These are phyloP conservation scores for Urtica urens DNA, from an alignment of 306 rosid species.

Conservation along the genomic window DNA sequence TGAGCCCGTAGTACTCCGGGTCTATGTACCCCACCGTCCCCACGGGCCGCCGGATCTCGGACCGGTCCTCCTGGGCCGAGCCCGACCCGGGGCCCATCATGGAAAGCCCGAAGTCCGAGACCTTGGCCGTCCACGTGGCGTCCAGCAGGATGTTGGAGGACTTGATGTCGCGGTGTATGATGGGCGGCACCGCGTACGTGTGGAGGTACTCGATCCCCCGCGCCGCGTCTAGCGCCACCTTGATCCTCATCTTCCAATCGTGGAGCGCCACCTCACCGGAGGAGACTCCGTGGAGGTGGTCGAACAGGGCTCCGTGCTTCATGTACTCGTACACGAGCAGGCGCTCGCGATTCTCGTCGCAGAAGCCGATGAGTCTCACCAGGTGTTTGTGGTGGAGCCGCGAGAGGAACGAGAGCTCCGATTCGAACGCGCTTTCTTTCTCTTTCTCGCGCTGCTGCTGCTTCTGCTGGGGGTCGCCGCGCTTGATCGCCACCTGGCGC, in stretches of 20 bases:
- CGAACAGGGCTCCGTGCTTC: constrained; percentile 80
- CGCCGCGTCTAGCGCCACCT: constrained; percentile 73
- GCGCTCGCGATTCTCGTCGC: constrained; percentile 76
- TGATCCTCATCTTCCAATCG: constrained; percentile 81
- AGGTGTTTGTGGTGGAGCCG: constrained; percentile 83
- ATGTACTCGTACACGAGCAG: constrained; percentile 79
- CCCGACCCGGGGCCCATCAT: constrained; percentile 58
- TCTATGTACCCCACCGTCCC: constrained; percentile 92
- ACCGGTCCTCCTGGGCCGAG: constrained; percentile 35
- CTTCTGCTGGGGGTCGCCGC: constrained; percentile 51
- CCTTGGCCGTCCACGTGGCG: constrained; percentile 60
- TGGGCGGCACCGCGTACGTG: constrained; percentile 85
- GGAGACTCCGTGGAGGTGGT: constrained; percentile 65
- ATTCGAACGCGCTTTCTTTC: constrained; percentile 87
- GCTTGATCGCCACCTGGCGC: constrained; percentile 77
- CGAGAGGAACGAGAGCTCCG: constrained; percentile 75
- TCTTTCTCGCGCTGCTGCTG: constrained; percentile 74
- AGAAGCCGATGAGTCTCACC: constrained; percentile 78
- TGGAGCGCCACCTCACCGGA: constrained; percentile 50
- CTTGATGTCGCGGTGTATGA: constrained; percentile 84
- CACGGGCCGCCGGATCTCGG: too few species aligned
- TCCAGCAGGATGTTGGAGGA: constrained; percentile 81
- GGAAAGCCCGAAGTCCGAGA: constrained; percentile 85
- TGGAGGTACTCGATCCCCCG: constrained; percentile 92
- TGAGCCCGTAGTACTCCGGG: constrained; percentile 90